Evolutionary conservation across 2,329 filamentous ascomycete genomes (phyloP), one percentile per base, ranked within the genome.

Genomic region (Aspergillus neoniger): DNA sequence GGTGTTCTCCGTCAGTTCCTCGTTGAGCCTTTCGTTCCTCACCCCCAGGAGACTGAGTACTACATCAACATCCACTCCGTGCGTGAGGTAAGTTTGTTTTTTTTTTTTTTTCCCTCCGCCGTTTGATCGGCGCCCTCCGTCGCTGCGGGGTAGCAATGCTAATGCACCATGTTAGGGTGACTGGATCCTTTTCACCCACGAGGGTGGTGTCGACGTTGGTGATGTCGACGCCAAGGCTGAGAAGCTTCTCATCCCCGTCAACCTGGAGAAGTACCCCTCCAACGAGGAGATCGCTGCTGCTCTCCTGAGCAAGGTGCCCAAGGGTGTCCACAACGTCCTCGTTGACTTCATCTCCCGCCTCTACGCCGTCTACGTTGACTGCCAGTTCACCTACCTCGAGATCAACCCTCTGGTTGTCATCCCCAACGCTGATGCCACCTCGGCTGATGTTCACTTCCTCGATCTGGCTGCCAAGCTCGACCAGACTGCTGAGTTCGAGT

Each of bases 41-140:
- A 99, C 82, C 90, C 93, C 67, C 86, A 92, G 73, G 90, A 92
- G 79, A 97, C 94, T 67, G 95, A 99, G 82, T 98, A 98, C 85
- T 99, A 99, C 83, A 96, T 99, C 85, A 97, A 97, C 88, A 99
- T 99, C 85, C 95, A 97, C 87, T 98, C 95, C 66, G 93, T 96
- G 75, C 91, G 95, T 85, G 95, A 98, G 89, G 95, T 98, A 88
- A 88, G 92, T 88, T 59, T 57, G 2, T 15, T 36, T n/a, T 30
- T 41, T 30, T n/a, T n/a, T n/a, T n/a, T n/a, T n/a, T n/a, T n/a
- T n/a, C n/a, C n/a, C 44, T 3, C 8, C 14, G 5, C 8, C 39
- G 36, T 1, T 15, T 61, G 64, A 64, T 77, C 78, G 68, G 76
- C 70, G 14, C 41, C 8, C 5, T 38, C 14, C 2, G 15, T 30